phyloP scores from a whole-genome alignment of 2,329 filamentous ascomycete genomes.

The Annulohypoxylon truncatum region DNA sequence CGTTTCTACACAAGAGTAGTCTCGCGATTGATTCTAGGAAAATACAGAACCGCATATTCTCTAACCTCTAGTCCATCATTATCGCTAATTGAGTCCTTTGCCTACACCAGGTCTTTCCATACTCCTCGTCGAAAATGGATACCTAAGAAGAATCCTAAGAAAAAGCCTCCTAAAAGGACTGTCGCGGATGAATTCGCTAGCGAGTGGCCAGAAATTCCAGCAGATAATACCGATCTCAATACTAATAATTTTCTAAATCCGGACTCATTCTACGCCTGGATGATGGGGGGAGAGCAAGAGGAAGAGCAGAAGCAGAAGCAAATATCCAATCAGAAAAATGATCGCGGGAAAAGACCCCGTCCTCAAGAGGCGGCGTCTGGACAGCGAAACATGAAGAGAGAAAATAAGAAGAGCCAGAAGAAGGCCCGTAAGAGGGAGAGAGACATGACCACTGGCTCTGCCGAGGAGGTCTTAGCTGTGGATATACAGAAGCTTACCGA shows the following conservation, averaged over 20 bases:
- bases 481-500: conserved; percentile 70
- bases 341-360: conserved; percentile 39
- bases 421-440: conserved; percentile 68
- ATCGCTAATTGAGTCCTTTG: background rate
- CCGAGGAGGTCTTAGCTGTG: conserved; percentile 73
- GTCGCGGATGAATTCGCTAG: background rate
- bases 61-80: background rate
- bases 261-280: background rate
- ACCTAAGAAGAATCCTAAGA: background rate
- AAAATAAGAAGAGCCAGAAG: conserved; percentile 55
- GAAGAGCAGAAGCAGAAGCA: background rate
- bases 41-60: background rate
- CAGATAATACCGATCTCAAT: background rate
- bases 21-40: conserved; percentile 14
- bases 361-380: conserved; percentile 20
- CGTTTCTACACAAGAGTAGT: conserved; percentile 6
- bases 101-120: background rate
- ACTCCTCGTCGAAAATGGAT: background rate
- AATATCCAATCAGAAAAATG: conserved; percentile 8
- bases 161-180: background rate
- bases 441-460: conserved; percentile 70
- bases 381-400: conserved; percentile 32
- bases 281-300: background rate
- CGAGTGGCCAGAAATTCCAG: background rate
- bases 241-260: background rate